Evolutionary conservation across 768 basidiomycete genomes (phyloP).

Genomic region (Postia placenta): DNA sequence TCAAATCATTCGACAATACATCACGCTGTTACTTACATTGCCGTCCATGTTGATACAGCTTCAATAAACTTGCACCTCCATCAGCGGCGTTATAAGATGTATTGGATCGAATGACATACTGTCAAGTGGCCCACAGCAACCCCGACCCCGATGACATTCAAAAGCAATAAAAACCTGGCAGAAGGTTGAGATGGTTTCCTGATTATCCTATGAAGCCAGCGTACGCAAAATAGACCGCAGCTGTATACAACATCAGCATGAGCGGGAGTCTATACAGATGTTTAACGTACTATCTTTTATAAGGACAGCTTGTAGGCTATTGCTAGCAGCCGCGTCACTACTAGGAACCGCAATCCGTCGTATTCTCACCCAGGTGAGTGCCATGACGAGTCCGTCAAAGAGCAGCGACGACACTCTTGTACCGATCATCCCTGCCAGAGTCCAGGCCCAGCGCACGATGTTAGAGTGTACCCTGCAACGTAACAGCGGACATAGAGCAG

Average conservation of each 20-base stretch:
- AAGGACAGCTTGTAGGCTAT: background rate
- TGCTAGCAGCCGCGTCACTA: background rate
- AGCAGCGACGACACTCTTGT: constrained; percentile 10
- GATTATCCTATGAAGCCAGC: background rate
- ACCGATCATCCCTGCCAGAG: constrained; percentile 8
- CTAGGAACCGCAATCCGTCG: background rate
- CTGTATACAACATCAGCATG: background rate
- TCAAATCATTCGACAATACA: no score
- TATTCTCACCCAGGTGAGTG: constrained; percentile 13
- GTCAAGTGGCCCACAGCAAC: background rate
- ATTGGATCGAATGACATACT: background rate
- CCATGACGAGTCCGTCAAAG: constrained; percentile 12
- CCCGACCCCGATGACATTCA: constrained; percentile 1
- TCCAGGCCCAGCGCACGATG: no score
- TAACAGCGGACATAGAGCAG: background rate
- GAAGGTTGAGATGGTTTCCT: background rate
- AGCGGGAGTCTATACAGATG: background rate
- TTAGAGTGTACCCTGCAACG: background rate
- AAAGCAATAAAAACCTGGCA: background rate
- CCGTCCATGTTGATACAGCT: background rate
- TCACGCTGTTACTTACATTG: background rate
- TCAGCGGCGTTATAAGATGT: no score
- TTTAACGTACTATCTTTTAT: constrained; percentile 1
- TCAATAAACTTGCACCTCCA: background rate
- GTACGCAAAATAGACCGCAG: constrained; percentile 1